Percentiles rank a stretch among this genome's conserved stretches.
These are phyloP conservation scores for Epichloe festucae DNA, from an alignment of 2,329 filamentous ascomycete genomes.

Conservation along the genomic window DNA sequence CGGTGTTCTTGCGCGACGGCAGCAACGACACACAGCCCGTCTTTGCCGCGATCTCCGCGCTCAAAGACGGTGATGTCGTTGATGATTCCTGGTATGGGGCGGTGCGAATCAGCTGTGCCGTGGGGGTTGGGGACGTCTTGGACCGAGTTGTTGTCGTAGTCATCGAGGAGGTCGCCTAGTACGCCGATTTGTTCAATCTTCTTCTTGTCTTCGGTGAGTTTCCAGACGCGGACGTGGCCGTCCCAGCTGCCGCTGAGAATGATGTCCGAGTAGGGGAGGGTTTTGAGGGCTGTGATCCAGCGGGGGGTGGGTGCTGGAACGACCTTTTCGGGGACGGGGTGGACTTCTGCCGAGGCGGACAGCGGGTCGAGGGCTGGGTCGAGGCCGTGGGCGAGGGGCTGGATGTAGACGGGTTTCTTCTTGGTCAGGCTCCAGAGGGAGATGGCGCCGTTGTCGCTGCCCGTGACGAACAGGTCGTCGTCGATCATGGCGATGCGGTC, in stretches of 20 bases:
- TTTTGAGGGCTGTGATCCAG: slow-evolving; percentile 80
- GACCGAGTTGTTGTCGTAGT: slow-evolving; percentile 17
- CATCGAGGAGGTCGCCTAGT: slow-evolving; percentile 33
- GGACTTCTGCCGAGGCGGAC: slow-evolving; percentile 58
- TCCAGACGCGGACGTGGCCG: slow-evolving; percentile 76
- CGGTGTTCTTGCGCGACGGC: slow-evolving; percentile 79
- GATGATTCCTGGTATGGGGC: slow-evolving; percentile 56
- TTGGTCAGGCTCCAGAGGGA: slow-evolving; percentile 82
- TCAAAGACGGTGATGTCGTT: slow-evolving; percentile 87
- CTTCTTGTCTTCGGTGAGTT: slow-evolving; percentile 69
- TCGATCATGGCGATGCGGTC: slow-evolving; percentile 86
- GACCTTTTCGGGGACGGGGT: slow-evolving; percentile 42
- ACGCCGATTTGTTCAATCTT: slow-evolving; percentile 60
- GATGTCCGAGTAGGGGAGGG: slow-evolving; percentile 81
- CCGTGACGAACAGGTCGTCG: slow-evolving; percentile 81
- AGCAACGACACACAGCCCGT: slow-evolving; percentile 73
- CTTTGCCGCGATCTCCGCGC: slow-evolving; percentile 60
- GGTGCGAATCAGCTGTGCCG: slow-evolving; percentile 4
- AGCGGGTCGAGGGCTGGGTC: slow-evolving; percentile 57
- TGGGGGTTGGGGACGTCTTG: slow-evolving; percentile 9
- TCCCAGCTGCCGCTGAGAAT: slow-evolving; percentile 88
- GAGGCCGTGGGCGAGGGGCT: slow-evolving; percentile 72
- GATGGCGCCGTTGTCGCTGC: slow-evolving; percentile 79
- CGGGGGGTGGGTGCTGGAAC: slow-evolving; percentile 54
- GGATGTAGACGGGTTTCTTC: slow-evolving; percentile 81